These are phyloP conservation scores for Chlamydomonas eustigma DNA, from an alignment of 139 green algal species.

Conservation along the genomic window DNA sequence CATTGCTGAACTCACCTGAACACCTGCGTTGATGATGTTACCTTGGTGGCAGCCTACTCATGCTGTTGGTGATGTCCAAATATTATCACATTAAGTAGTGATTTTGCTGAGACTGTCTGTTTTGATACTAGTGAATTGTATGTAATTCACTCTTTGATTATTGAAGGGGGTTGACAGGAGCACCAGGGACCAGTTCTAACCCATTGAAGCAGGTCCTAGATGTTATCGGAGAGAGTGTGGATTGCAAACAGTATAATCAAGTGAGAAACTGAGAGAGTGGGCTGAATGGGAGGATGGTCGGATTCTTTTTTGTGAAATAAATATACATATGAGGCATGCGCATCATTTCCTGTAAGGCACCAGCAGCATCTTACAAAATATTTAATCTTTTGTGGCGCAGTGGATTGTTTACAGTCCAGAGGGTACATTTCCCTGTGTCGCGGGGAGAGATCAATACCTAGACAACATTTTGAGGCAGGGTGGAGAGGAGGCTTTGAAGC, in stretches of 20 bases:
- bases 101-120: too few species aligned
- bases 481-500: constrained; percentile 38
- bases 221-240: constrained; percentile 56
- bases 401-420: constrained; percentile 74
- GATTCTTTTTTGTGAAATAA: neutral
- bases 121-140: too few species aligned
- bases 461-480: constrained; percentile 44
- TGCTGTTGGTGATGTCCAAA: too few species aligned
- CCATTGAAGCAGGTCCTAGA: constrained; percentile 69
- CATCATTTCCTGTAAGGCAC: too few species aligned
- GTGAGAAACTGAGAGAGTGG: constrained; percentile 19
- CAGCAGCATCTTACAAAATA: too few species aligned
- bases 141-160: too few species aligned
- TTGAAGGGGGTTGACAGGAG: constrained; percentile 42
- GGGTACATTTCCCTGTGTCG: constrained; percentile 60
- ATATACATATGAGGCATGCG: too few species aligned
- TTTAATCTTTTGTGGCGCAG: constrained; percentile 27
- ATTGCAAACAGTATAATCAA: constrained; percentile 52
- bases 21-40: too few species aligned
- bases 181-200: constrained; percentile 46
- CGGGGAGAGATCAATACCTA: constrained; percentile 46
- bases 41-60: too few species aligned
- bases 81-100: too few species aligned
- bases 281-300: neutral
- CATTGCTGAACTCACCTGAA: too few species aligned